Base-by-base conservation (phyloP, 768 basidiomycete species). In the Boletus rex-veris region DNA sequence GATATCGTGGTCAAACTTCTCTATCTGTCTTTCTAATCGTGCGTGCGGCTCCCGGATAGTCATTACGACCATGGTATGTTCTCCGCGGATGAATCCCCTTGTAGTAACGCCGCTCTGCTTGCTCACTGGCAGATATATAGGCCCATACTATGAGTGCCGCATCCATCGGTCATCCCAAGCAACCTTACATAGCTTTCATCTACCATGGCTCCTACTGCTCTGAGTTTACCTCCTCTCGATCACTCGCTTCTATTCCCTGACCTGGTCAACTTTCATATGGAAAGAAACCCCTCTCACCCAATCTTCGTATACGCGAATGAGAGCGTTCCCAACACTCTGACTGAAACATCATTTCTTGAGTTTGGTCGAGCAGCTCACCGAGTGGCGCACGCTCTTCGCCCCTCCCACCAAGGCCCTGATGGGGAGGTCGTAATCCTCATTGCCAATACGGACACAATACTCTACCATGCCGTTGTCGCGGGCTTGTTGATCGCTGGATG, bases 401-500 rank as follows among this genome's bases (percentile, higher is more conserved):
- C 76, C 14, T 60, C 56, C 7, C 69, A 72, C 7, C 28, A 47
- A 44, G 64, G 60, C 28, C 15, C 37, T 10, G 69, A 59, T 4
- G 56, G 48, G 6, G 55, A 68, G 4, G 49, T 66, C 5, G 59
- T 68, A 1, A 59, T 62, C 45, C 7, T 69, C 15, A 57, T 69
- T 0, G 66, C 60, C 4, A 65, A 65, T 6, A 59, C 54, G 0
- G 77, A 78, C 39, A 68, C 67, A 3, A 45, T 74, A 16, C 61
- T 71, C 14, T 66, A 75, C 43, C 70, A 74, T 41, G 66, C 71
- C 4, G 48, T 67, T 12, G 62, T 70, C 5, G 33, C 41, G 0
- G 75, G 76, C 7, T 67, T 78, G 41, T 63, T 76, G 3, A 62
- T 73, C 9, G 75, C 77, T 7, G 77, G 76, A 18, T 72, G 68